Percentiles rank a stretch among this genome's conserved stretches.
Evolutionary conservation across 371 early-diverging fungal species (phyloP).

Genomic region (Apophysomyces variabilis): DNA sequence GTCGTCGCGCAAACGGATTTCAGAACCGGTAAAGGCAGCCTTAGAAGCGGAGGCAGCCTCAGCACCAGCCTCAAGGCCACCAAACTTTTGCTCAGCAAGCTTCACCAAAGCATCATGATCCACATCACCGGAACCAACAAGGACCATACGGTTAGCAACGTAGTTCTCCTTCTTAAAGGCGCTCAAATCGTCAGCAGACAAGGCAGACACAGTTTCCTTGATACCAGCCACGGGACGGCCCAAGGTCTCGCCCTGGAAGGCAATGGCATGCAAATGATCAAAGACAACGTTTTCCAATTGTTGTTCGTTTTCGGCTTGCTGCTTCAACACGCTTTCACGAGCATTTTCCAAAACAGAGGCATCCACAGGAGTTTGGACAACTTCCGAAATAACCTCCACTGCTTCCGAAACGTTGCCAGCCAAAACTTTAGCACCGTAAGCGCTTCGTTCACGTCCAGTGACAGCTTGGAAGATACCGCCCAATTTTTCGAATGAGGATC

Average conservation of each 20-base stretch:
- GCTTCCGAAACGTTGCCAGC: constrained; percentile 75
- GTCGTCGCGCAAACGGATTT: constrained; percentile 90
- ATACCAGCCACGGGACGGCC: constrained; percentile 92
- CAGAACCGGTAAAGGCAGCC: constrained; percentile 86
- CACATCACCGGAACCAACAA: constrained; percentile 90
- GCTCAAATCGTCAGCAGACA: constrained; percentile 77
- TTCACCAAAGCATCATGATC: constrained; percentile 88
- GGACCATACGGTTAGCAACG: constrained; percentile 90
- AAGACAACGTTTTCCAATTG: constrained; percentile 83
- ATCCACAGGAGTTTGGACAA: constrained; percentile 82
- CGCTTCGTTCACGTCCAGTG: constrained; percentile 94
- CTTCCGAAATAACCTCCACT: constrained; percentile 87
- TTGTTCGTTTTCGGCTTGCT: constrained; percentile 89
- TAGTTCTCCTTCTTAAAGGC: constrained; percentile 87
- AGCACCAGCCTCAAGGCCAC: constrained; percentile 51
- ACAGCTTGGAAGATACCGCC: constrained; percentile 92
- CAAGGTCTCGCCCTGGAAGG: constrained; percentile 87
- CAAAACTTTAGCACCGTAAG: constrained; percentile 88
- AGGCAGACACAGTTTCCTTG: constrained; percentile 80
- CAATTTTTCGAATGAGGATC: constrained; percentile 73
- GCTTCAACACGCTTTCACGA: constrained; percentile 87
- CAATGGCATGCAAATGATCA: constrained; percentile 92
- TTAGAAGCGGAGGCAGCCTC: constrained; percentile 37
- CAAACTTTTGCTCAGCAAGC: constrained; percentile 89
- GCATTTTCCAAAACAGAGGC: constrained; percentile 81